phyloP scores from a whole-genome alignment of 2,329 filamentous ascomycete species.

The Ceratocystis destructans region DNA sequence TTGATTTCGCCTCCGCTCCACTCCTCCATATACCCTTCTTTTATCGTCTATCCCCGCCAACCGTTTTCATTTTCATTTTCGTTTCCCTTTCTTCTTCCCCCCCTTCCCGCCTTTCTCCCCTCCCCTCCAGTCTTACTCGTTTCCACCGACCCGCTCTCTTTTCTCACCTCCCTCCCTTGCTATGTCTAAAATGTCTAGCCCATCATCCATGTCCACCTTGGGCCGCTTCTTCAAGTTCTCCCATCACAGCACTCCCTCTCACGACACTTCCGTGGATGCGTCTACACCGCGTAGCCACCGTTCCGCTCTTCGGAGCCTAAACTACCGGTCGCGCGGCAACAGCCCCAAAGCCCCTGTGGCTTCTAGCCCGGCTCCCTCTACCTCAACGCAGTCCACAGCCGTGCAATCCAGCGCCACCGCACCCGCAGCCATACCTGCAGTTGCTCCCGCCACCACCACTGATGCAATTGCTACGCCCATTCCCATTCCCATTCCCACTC shows the following conservation, averaged over 20 bases:
- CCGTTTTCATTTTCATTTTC: background rate
- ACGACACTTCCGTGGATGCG: slow-evolving; percentile 6
- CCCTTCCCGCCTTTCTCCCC: background rate
- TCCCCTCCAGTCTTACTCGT: background rate
- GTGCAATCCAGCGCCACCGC: background rate
- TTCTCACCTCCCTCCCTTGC: background rate
- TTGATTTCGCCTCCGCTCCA: background rate
- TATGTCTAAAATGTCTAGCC: slow-evolving; percentile 4
- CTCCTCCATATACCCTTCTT: background rate
- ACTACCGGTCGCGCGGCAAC: slow-evolving; percentile 2
- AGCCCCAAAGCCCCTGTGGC: background rate
- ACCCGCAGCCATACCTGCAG: background rate
- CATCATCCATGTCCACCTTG: background rate
- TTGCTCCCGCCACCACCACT: background rate
- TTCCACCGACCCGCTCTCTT: background rate
- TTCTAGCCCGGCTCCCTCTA: background rate
- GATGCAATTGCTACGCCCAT: background rate
- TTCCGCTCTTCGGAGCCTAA: slow-evolving; percentile 1
- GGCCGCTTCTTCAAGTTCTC: slow-evolving; percentile 9
- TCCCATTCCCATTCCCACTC: background rate
- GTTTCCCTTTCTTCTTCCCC: background rate
- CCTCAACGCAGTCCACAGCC: background rate
- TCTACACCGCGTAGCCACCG: slow-evolving; percentile 14
- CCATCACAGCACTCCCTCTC: background rate
- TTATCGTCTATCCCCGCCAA: background rate